Percentiles rank a stretch among this genome's conserved stretches.
Conservation (phyloP, 1,139 yeast species). For the Yamadazyma atlantica region DNA sequence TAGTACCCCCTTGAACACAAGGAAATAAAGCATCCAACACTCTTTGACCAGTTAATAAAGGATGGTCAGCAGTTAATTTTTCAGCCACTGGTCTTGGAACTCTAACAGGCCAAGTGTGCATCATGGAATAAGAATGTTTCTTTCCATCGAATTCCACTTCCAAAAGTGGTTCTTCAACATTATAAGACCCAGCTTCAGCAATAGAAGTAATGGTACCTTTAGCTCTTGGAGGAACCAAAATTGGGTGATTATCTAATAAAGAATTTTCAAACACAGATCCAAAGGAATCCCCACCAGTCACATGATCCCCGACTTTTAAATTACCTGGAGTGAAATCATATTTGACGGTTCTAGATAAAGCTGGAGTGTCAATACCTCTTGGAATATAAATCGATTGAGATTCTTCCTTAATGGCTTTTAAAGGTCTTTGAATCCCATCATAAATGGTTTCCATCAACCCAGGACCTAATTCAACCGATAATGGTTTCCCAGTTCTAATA, state of each 20-base stretch:
- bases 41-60: constrained; percentile 97
- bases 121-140: constrained; percentile 81
- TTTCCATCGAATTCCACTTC: constrained; percentile 95
- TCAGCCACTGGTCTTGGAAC: constrained; percentile 98
- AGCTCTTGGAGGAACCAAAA: constrained; percentile 95
- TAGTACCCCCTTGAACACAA: constrained; percentile 99
- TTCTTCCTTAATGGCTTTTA: constrained; percentile 81
- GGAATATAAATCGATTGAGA: constrained; percentile 95
- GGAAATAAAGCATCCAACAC: constrained; percentile 97
- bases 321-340: constrained; percentile 85
- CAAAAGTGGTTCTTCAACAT: constrained; percentile 81
- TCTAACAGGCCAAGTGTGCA: constrained; percentile 99
- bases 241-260: constrained; percentile 86
- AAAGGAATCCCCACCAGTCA: constrained; percentile 96
- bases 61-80: constrained; percentile 88
- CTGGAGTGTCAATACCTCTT: constrained; percentile 97
- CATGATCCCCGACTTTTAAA: constrained; percentile 92
- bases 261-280: constrained; percentile 95
- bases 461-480: constrained; percentile 97
- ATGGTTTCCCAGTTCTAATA: constrained; percentile 94
- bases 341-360: constrained; percentile 74
- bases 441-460: constrained; percentile 98
- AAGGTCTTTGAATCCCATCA: constrained; percentile 99
- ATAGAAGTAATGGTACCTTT: constrained; percentile 93
- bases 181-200: constrained; percentile 88